Base-by-base conservation (phyloP, 345 rosid genomes). In the Citropsis articulata region DNA sequence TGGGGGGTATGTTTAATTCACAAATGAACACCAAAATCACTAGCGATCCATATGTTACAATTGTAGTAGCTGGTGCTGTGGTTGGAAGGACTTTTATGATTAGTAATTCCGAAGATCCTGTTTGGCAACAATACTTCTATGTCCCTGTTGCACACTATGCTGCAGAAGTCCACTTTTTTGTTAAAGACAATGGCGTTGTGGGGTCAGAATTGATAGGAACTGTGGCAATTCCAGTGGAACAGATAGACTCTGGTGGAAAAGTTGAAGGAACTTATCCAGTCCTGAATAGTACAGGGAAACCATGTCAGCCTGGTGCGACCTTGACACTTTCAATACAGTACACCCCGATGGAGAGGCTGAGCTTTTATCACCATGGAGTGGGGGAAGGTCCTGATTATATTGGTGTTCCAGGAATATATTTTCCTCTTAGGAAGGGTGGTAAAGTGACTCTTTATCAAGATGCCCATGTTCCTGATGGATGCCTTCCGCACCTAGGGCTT, bases 351-450 rank as follows among this genome's bases (percentile, higher is more conserved):
- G 89, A 92, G 77, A 80, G 81, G 38, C 83, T 95, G 66, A 89
- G 92, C 84, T 61, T 85, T 76, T 92, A 93, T 81, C 92, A 88
- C 78, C 81, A 79, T 5, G 98, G 98, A 40, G 96, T 95, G 14
- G 99, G 99, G 71, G 90, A 90, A 0, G 99, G 98, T 80, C 97
- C 98, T 69, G 85, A 87, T 55, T 89, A 91, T 85, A 70, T 75
- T 28, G 99, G 99, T 56, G 98, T 93, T n/a, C 94, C 97, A 66
- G 97, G 90, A 69, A 93, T 98, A 45, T 95, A 95, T 84, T 95
- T 93, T 82, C 99, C 99, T 18, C 94, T 93, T 69, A 85, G 98
- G 81, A 87, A 89, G 87, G 93, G 97, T 63, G 96, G 94, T 63
- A 86, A 42, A 7, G 94, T 95, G 72, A 92, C 93, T 65, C 91